Percentiles rank a stretch among this genome's conserved stretches.
Conservation (phyloP, 2,329 filamentous ascomycete species). For the Leptoxyphium fumago region DNA sequence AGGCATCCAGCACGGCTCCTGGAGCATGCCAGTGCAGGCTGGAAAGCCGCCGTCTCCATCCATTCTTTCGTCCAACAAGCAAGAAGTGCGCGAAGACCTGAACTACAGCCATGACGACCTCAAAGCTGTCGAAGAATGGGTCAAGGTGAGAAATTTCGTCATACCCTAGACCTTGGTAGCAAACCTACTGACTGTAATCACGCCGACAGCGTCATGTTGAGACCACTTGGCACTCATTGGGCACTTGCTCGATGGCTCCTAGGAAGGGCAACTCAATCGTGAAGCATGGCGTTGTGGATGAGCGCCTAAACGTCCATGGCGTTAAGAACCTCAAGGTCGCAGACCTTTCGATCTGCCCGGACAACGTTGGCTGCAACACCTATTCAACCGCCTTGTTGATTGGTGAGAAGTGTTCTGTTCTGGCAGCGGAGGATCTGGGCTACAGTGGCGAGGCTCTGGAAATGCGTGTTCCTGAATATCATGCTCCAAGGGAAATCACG, state of each 20-base stretch:
- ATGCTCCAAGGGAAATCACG: constrained; percentile 20
- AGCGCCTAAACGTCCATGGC: constrained; percentile 63
- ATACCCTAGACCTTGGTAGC: neutral
- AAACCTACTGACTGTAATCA: constrained; percentile 2
- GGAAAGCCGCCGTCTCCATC: constrained; percentile 36
- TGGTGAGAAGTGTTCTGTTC: constrained; percentile 57
- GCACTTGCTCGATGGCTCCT: constrained; percentile 65
- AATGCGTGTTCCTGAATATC: constrained; percentile 52
- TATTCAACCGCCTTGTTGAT: constrained; percentile 59
- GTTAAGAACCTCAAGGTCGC: constrained; percentile 66
- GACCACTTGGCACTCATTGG: constrained; percentile 55
- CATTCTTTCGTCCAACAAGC: constrained; percentile 49
- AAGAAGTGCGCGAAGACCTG: constrained; percentile 46
- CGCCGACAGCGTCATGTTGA: constrained; percentile 48
- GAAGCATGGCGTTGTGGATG: constrained; percentile 64
- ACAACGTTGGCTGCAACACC: constrained; percentile 53
- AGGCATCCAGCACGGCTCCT: constrained; percentile 54
- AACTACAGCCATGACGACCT: constrained; percentile 51
- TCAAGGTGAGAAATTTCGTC: constrained; percentile 18
- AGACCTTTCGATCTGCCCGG: constrained; percentile 61
- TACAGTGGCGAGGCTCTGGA: constrained; percentile 59
- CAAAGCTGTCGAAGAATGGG: constrained; percentile 50
- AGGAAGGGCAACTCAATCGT: constrained; percentile 64
- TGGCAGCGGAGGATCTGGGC: constrained; percentile 58
- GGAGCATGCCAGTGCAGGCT: constrained; percentile 46